These are phyloP conservation scores for Mycosarcoma mackinlayi DNA, from an alignment of 1,284 basidiomycete genomes.

Conservation along the genomic window DNA sequence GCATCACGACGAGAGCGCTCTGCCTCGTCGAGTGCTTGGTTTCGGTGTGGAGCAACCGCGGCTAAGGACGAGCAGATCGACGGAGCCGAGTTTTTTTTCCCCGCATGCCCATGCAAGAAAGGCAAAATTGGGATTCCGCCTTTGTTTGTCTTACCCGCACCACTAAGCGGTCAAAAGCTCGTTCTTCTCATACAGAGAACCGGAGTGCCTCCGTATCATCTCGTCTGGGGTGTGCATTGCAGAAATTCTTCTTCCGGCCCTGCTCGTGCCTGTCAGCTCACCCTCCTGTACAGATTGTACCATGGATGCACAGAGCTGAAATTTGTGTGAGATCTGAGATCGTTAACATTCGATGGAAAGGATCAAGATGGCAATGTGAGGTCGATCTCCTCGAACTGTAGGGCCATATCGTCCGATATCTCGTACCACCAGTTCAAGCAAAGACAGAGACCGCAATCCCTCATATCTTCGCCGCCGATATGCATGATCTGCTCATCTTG, in stretches of 20 bases:
- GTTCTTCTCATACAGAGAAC: no score
- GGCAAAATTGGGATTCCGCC: not conserved
- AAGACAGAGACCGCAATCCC: conserved; percentile 50
- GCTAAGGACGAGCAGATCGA: not conserved
- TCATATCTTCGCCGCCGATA: not conserved
- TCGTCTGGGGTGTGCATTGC: no score
- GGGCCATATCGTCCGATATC: conserved; percentile 44
- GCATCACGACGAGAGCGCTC: no score
- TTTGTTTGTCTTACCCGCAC: no score
- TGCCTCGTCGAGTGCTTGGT: no score
- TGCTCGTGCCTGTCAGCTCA: no score
- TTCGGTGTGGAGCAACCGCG: conserved; percentile 27
- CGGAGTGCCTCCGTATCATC: no score
- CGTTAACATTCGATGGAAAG: not conserved
- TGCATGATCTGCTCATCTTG: conserved; percentile 38
- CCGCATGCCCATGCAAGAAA: conserved; percentile 13
- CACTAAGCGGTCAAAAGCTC: no score
- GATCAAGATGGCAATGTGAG: conserved; percentile 9
- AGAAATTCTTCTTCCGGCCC: no score
- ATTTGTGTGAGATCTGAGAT: not conserved
- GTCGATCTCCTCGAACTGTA: conserved; percentile 34
- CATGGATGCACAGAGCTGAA: no score
- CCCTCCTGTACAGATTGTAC: no score
- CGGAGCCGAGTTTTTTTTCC: conserved; percentile 8
- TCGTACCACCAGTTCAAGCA: conserved; percentile 66